These are phyloP conservation scores for Pharnaceum exiguum DNA, from an alignment of 148 eudicot genomes.

Conservation along the genomic window DNA sequence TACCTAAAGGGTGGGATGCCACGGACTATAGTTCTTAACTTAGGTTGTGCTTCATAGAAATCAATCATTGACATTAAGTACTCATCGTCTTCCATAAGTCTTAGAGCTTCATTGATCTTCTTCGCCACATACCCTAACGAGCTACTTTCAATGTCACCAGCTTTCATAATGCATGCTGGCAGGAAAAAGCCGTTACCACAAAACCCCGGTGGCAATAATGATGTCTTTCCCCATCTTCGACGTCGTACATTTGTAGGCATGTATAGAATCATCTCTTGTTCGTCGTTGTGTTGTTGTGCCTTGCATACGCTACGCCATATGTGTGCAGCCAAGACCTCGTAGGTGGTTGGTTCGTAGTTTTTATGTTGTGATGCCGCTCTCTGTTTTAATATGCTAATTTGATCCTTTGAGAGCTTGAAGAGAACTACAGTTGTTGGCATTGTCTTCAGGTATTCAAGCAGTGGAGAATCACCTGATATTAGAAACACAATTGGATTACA, in stretches of 20 bases:
- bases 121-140: conserved; percentile 28
- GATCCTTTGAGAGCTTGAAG: conserved; percentile 16
- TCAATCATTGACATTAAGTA: conserved; percentile 27
- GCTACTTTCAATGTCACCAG: conserved; percentile 18
- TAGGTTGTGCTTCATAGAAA: conserved; percentile 23
- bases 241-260: conserved; percentile 25
- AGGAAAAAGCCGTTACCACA: conserved; percentile 29
- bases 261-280: conserved; percentile 17
- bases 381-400: conserved; percentile 10
- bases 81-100: conserved; percentile 18
- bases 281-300: conserved; percentile 15
- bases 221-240: conserved; percentile 4
- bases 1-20: conserved; percentile 16
- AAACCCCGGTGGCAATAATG: conserved; percentile 23
- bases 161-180: conserved; percentile 9
- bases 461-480: too few species aligned
- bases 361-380: conserved; percentile 3
- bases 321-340: conserved; percentile 30
- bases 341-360: conserved; percentile 11
- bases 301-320: conserved; percentile 23
- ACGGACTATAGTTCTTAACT: conserved; percentile 10
- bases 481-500: too few species aligned
- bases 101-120: conserved; percentile 20
- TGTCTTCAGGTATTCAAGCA: too few species aligned
- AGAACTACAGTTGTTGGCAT: too few species aligned